Conservation (phyloP, 2,329 filamentous ascomycete genomes). For the Microthyrium microscopicum region DNA sequence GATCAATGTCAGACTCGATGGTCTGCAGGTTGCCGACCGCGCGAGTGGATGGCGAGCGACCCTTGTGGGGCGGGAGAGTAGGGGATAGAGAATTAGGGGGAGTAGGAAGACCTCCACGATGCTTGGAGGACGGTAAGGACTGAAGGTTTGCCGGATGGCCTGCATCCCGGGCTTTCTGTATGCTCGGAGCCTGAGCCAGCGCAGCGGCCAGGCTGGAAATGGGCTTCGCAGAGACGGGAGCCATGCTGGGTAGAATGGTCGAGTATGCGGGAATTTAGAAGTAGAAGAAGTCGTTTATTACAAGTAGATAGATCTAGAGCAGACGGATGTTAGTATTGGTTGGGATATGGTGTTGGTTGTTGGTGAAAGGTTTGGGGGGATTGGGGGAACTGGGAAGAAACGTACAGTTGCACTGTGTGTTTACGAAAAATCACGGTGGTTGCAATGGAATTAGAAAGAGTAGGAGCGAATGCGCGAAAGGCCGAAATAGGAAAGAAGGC, state of each 20-base stretch:
- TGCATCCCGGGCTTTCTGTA: constrained; percentile 17
- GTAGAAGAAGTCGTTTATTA: background rate
- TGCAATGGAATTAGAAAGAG: too few species aligned
- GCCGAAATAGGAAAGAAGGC: too few species aligned
- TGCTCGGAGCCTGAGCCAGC: constrained; percentile 17
- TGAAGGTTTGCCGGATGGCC: constrained; percentile 9
- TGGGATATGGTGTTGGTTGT: too few species aligned
- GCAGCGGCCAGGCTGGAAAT: constrained; percentile 25
- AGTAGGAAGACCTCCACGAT: constrained; percentile 50
- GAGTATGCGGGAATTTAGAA: background rate
- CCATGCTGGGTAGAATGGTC: constrained; percentile 15
- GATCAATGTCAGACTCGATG: constrained; percentile 75
- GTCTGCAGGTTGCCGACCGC: constrained; percentile 26
- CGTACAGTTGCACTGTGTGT: too few species aligned
- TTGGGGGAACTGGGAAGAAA: too few species aligned
- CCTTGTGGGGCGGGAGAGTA: constrained; percentile 63
- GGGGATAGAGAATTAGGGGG: constrained; percentile 94
- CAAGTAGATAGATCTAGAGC: background rate
- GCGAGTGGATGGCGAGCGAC: constrained; percentile 39
- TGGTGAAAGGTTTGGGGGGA: too few species aligned
- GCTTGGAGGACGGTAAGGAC: constrained; percentile 8
- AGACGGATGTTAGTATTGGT: too few species aligned
- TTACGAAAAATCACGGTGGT: too few species aligned
- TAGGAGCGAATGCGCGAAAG: constrained; percentile 11
- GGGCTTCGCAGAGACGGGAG: constrained; percentile 18